A percentile compares a stretch with the other conserved stretches of the same genome.
These are phyloP conservation scores for Aspergillus fumigatus DNA, from an alignment of 2,329 filamentous ascomycete genomes.

Conservation along the genomic window DNA sequence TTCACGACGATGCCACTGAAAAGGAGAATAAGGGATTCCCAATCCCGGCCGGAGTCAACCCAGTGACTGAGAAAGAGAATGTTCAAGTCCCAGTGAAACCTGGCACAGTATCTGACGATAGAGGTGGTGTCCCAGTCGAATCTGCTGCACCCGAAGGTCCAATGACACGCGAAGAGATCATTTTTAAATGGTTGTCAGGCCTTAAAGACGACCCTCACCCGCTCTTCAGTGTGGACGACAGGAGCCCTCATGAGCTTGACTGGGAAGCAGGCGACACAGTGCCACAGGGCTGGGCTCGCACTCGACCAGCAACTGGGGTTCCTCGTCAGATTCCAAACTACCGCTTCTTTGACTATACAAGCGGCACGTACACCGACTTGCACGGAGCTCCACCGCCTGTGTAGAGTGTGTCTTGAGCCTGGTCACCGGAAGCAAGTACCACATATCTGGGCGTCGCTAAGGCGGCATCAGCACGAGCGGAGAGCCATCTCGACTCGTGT, in stretches of 20 bases:
- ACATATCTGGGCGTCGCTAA: background rate
- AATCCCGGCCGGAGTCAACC: background rate
- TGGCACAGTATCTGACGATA: background rate
- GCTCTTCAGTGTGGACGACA: background rate
- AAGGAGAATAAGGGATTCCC: background rate
- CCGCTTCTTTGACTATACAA: too few species aligned
- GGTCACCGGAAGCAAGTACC: background rate
- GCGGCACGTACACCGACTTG: background rate
- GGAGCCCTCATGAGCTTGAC: background rate
- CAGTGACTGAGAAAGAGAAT: background rate
- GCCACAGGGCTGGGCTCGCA: too few species aligned
- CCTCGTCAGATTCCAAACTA: too few species aligned
- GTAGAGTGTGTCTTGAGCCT: background rate
- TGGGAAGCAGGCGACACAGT: background rate
- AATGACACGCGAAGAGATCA: background rate
- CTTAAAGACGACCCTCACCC: background rate
- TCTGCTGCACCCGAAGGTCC: background rate
- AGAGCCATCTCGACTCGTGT: background rate
- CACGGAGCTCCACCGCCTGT: background rate
- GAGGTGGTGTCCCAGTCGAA: background rate
- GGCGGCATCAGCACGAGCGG: background rate
- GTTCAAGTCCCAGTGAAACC: background rate
- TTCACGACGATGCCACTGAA: background rate
- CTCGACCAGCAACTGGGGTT: too few species aligned
- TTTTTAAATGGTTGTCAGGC: background rate